Conservation (phyloP, 1,284 basidiomycete species). For the Tilletiopsis washingtonensis region DNA sequence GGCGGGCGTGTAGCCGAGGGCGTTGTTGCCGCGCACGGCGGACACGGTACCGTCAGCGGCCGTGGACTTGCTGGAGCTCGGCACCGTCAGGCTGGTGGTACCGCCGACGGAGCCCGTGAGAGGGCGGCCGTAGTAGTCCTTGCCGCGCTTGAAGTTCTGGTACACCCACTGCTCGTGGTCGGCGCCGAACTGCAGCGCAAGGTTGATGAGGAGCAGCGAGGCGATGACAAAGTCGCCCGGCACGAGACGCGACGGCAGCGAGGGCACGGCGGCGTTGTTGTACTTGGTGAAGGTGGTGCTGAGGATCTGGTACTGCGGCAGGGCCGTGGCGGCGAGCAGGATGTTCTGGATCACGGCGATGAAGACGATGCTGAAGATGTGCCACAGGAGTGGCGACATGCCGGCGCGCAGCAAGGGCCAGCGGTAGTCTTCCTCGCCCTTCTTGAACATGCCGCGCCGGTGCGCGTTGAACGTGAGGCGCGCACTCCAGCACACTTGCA, state of each 20-base stretch:
- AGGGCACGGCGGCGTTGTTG: constrained; percentile 44
- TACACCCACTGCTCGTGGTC: constrained; percentile 87
- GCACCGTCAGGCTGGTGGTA: constrained; percentile 10
- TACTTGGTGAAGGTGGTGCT: constrained; percentile 18
- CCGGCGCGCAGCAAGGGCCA: constrained; percentile 69
- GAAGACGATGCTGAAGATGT: constrained; percentile 71
- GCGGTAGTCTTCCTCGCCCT: constrained; percentile 77
- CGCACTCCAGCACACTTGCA: constrained; percentile 44
- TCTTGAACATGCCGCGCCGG: constrained; percentile 70
- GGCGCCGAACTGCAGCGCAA: constrained; percentile 67
- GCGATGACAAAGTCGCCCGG: constrained; percentile 63
- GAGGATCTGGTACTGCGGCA: constrained; percentile 56
- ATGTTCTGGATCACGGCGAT: constrained; percentile 71
- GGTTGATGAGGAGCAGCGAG: constrained; percentile 56
- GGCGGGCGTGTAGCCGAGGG: constrained; percentile 15
- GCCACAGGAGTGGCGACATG: constrained; percentile 64
- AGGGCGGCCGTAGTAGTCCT: constrained; percentile 17
- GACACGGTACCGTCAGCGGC: constrained; percentile 1
- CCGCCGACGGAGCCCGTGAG: constrained; percentile 14
- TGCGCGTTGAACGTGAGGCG: constrained; percentile 76
- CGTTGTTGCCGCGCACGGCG: neutral
- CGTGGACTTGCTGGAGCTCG: constrained; percentile 4
- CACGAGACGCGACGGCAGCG: constrained; percentile 51
- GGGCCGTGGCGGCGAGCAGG: constrained; percentile 58
- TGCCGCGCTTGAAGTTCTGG: constrained; percentile 63